Conservation (phyloP, 2,329 filamentous ascomycete genomes). For the Claviceps maximensis region DNA sequence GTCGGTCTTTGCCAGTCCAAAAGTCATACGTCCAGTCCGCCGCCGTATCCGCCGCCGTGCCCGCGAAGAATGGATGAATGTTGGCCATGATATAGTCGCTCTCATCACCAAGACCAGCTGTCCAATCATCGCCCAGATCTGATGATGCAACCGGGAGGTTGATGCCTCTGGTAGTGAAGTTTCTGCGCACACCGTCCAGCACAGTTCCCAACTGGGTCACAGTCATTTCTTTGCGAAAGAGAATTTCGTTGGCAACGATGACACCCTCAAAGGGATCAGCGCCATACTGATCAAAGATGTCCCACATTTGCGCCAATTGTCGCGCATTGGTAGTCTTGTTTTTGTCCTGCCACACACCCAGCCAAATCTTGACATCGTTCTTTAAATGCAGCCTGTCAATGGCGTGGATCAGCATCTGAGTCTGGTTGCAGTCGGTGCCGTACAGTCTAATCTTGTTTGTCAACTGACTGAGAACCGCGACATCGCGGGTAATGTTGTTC, state of each 20-base stretch:
- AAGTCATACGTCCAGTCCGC: slow-evolving; percentile 74
- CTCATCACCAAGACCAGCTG: slow-evolving; percentile 47
- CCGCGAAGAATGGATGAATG: slow-evolving; percentile 91
- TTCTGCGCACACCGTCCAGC: slow-evolving; percentile 54
- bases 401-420: slow-evolving; percentile 79
- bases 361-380: slow-evolving; percentile 70
- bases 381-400: slow-evolving; percentile 62
- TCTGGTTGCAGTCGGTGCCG: slow-evolving; percentile 95
- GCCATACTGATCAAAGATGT: slow-evolving; percentile 59
- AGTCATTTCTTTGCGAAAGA: slow-evolving; percentile 66
- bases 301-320: slow-evolving; percentile 74
- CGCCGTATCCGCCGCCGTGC: slow-evolving; percentile 53
- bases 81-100: slow-evolving; percentile 93
- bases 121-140: slow-evolving; percentile 85
- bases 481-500: slow-evolving; percentile 85
- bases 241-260: slow-evolving; percentile 70
- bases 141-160: slow-evolving; percentile 71
- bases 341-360: slow-evolving; percentile 83
- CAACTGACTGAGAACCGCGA: slow-evolving; percentile 80
- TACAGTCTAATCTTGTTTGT: slow-evolving; percentile 83
- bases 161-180: slow-evolving; percentile 54
- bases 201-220: slow-evolving; percentile 47
- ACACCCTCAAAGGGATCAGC: slow-evolving; percentile 62
- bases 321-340: slow-evolving; percentile 74
- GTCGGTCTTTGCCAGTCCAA: slow-evolving; percentile 58